Percentiles rank a stretch among this genome's conserved stretches.
phyloP scores from a whole-genome alignment of 768 basidiomycete genomes.

The Leccinum truebloodii region DNA sequence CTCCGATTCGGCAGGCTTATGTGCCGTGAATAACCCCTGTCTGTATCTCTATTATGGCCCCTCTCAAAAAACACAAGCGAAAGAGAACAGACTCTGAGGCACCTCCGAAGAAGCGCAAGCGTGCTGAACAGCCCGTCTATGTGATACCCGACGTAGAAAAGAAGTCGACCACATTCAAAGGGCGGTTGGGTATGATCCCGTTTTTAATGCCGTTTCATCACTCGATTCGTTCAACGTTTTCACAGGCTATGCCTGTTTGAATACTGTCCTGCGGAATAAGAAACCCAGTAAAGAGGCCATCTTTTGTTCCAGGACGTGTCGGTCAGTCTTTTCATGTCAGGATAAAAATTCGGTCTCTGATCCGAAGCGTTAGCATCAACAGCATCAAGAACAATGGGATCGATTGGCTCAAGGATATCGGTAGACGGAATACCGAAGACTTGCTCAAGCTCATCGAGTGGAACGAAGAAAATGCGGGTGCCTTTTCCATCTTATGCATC shows the following conservation, averaged over 20 bases:
- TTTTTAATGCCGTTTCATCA: neutral
- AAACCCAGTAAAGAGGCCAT: conserved; percentile 65
- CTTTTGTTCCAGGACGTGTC: conserved; percentile 76
- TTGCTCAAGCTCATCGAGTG: conserved; percentile 77
- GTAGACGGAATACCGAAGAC: conserved; percentile 72
- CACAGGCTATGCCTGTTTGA: conserved; percentile 78
- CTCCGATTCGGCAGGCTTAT: conserved; percentile 17
- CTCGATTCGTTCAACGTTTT: conserved; percentile 2
- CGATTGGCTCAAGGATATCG: conserved; percentile 81
- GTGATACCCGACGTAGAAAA: conserved; percentile 70
- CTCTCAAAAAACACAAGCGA: conserved; percentile 5
- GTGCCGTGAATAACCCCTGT: neutral
- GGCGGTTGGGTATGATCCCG: conserved; percentile 48
- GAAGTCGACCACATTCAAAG: conserved; percentile 69
- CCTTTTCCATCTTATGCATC: neutral
- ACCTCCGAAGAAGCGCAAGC: conserved; percentile 31
- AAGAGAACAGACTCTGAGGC: conserved; percentile 14
- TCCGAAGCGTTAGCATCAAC: conserved; percentile 51
- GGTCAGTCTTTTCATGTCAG: conserved; percentile 35
- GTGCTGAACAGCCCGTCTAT: conserved; percentile 50
- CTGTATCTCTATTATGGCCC: neutral
- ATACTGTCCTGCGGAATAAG: conserved; percentile 73
- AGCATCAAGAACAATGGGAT: conserved; percentile 80
- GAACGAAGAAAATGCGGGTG: conserved; percentile 80
- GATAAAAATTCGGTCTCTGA: neutral